Base-by-base conservation (phyloP, 2,329 filamentous ascomycete genomes). In the Bipolaris victoriae region DNA sequence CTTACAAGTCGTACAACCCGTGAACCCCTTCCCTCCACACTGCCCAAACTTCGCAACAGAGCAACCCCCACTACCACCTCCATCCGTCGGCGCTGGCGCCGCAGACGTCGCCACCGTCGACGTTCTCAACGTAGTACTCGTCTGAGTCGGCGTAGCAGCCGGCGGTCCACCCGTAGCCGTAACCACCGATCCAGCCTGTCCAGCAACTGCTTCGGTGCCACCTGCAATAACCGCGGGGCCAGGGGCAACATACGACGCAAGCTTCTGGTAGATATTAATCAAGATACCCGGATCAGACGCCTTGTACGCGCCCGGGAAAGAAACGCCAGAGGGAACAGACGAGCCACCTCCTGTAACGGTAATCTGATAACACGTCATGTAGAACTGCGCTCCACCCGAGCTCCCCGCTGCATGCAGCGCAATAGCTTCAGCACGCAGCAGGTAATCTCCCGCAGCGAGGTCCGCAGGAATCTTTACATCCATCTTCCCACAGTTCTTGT, bases 191-290 rank as follows among this genome's bases (percentile, higher is more conserved):
- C 68, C 67, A 41, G 63, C 66, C 46, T 68, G 67, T 29, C 71
- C 70, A 47, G 70, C 70, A 15, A 65, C 60, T n/a, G 67, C 68
- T 37, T 65, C 67, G 2, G 64, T 69, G 18, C 71, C 71, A 9
- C 69, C 72, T 16, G 65, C 50, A 44, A 74, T 68, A 33, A 78
- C 71, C 35, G 73, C 65, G 15, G 83, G 83, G 16, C 84, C 84
- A 20, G 83, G 83, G 41, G 85, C 84, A 20, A 68, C 63, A 69
- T 86, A 86, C 40, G 68, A 76, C 55, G 82, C 68, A 22, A 72
- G 57, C 9, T 72, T 66, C 51, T 76, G 66, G 80, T 88, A 88
- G 74, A 89, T 83, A 79, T 86, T 85, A 80, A 88, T 78, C 57
- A 80, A 66, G 65, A 89, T 85, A 55, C 86, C 86, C 5, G 83